phyloP scores from a whole-genome alignment of 495 filamentous ascomycete species.

The Mytilinidion resinicola region DNA sequence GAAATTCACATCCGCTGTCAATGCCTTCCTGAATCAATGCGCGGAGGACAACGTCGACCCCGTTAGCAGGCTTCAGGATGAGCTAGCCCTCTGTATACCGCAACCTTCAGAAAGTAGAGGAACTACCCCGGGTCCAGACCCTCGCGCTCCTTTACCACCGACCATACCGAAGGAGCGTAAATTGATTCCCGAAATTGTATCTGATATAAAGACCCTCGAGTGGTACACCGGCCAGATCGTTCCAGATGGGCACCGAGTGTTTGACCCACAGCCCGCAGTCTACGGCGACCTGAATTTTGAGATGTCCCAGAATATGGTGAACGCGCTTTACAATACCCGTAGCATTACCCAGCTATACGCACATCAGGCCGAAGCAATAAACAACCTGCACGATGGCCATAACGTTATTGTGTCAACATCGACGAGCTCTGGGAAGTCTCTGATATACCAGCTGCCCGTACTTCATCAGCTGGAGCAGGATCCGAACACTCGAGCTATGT shows the following conservation, averaged over 20 bases:
- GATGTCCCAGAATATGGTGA: slow-evolving; percentile 84
- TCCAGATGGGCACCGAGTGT: slow-evolving; percentile 85
- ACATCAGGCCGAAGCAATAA: slow-evolving; percentile 94
- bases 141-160: slow-evolving; percentile 44
- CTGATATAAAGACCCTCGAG: slow-evolving; percentile 70
- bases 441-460: slow-evolving; percentile 95
- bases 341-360: slow-evolving; percentile 84
- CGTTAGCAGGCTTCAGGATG: slow-evolving; percentile 52
- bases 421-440: slow-evolving; percentile 90
- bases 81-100: slow-evolving; percentile 45
- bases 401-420: slow-evolving; percentile 93
- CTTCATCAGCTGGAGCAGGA: slow-evolving; percentile 81
- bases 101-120: slow-evolving; percentile 43
- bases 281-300: slow-evolving; percentile 82
- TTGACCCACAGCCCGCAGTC: slow-evolving; percentile 75
- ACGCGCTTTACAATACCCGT: slow-evolving; percentile 85
- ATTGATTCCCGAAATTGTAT: slow-evolving; percentile 74
- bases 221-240: slow-evolving; percentile 95
- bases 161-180: slow-evolving; percentile 79
- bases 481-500: slow-evolving; percentile 74
- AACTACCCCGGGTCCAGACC: slow-evolving; percentile 43
- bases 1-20: slow-evolving; percentile 76
- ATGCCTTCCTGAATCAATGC: slow-evolving; percentile 69
- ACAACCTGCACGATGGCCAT: slow-evolving; percentile 71
- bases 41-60: slow-evolving; percentile 61